phyloP scores from a whole-genome alignment of 1,284 basidiomycete genomes.

The Ganoderma resinaceum region DNA sequence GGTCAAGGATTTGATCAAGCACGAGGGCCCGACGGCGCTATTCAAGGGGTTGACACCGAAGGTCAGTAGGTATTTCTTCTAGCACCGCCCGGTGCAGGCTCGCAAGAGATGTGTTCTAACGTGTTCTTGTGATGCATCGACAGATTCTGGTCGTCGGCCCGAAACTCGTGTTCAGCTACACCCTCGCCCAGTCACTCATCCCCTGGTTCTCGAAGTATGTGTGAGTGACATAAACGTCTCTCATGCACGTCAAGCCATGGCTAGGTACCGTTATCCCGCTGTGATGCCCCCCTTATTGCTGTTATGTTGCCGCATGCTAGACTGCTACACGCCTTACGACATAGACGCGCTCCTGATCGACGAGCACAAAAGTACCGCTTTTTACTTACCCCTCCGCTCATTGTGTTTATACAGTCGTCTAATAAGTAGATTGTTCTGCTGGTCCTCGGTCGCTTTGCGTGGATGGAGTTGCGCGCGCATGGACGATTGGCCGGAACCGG shows the following conservation, averaged over 20 bases:
- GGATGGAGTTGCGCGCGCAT: no score
- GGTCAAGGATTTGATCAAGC: constrained; percentile 86
- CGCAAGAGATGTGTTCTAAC: background rate
- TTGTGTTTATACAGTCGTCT: constrained; percentile 18
- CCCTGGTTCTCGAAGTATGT: constrained; percentile 93
- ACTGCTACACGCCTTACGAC: constrained; percentile 16
- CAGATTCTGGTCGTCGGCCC: constrained; percentile 97
- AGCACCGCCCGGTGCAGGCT: background rate
- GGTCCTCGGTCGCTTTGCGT: background rate
- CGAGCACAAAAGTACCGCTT: constrained; percentile 25
- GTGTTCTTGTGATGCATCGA: background rate
- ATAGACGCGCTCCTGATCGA: constrained; percentile 21
- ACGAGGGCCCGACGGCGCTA: constrained; percentile 88
- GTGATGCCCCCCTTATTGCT: constrained; percentile 2
- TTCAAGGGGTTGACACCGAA: constrained; percentile 98
- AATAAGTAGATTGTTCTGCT: constrained; percentile 21
- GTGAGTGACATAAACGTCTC: constrained; percentile 39
- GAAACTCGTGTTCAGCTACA: constrained; percentile 98
- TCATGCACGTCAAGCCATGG: background rate
- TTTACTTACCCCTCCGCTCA: constrained; percentile 21
- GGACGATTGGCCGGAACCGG: background rate
- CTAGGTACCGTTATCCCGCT: constrained; percentile 1
- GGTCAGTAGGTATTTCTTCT: constrained; percentile 51
- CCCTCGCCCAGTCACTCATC: constrained; percentile 95
- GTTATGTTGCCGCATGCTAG: constrained; percentile 13